Evolutionary conservation across 768 basidiomycete genomes (phyloP), one percentile per base, ranked within the genome.

Genomic region (Lactifluus pinguis): DNA sequence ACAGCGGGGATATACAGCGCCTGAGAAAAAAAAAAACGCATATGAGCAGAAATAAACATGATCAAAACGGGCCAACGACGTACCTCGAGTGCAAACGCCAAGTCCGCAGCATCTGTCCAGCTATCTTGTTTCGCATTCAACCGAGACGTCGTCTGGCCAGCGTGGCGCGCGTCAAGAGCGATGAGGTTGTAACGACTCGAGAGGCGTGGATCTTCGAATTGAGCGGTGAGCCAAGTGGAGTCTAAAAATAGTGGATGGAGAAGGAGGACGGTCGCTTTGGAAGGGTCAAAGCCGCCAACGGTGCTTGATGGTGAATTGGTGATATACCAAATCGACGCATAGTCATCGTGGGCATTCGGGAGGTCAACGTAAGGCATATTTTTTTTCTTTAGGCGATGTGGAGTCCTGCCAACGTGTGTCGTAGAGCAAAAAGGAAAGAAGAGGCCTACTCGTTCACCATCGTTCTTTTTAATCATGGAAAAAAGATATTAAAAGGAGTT

Each of bases 51-150:
- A 13, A 38, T 3, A 38, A 54, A 30, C 9, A 21, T 39, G 47
- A 55, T 13, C n/a, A 21, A 25, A 21, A 32, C 34, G 38, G 1
- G 25, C n/a, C 44, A 64, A 19, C 53, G 2, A 25, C 25, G 25
- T 25, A 67, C 66, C 53, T 59, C 44, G 25, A 57, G 60, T 19
- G 66, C 65, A 32, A 68, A 61, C 11, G 69, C 70, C 50, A 70
- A n/a, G 39, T 71, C 69, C 2, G 70, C 70, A 14, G 70, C 70
- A 42, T 70, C 66, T 17, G 69, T 68, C 65, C 70, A 71, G 2
- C 65, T 48, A 50, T 71, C 70, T 19, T 68, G 68, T 10, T 50
- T 63, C 13, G 55, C 66, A 50, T 54, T 61, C n/a, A 54, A 58
- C 10, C 62, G 53, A 15, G 61, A 59, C 39, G 51, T 54, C 32